Base-by-base conservation (phyloP, 306 rosid genomes). In the Chamaecrista fasciculata region DNA sequence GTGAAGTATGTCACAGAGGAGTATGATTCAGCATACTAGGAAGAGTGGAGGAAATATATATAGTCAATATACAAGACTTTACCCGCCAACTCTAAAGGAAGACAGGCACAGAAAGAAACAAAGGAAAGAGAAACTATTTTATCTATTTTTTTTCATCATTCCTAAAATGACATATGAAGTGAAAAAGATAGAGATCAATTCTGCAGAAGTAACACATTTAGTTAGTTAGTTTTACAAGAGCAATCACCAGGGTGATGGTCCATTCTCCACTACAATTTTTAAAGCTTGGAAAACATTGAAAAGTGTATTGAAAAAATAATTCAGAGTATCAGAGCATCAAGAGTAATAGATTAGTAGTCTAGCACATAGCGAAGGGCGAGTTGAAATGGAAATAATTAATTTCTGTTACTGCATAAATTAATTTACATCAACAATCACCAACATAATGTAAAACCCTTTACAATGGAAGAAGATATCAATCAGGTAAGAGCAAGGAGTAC, bases 401-500 rank as follows among this genome's bases (percentile, higher is more conserved):
- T 64, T 66, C 15, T 47, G 11, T 64, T 4, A 21, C 47, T 40
- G 42, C 6, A 25, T 8, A 12, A 62, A 40, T 76, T 40, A 44
- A 16, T 33, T 15, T 19, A 34, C 31, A 42, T 33, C 71, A 67
- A 37, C 36, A 56, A 60, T 65, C 10, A 64, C 39, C 66, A 59
- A 33, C 43, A 9, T 8, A 76, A 64, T 19, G 36, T 4, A 33
- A n/a, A n/a, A 33, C 36, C 6, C 36, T 33, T 33, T 36, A 51
- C 48, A 11, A 33, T 14, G 26, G 20, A 70, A 24, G 16, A 43
- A 79, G 57, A 44, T 40, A 70, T n/a, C 51, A 58, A 48, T n/a
- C 51, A 58, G 40, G 42, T 10, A 20, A 20, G 50, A 76, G 62
- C 29, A 44, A 66, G 3, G 61, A 73, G 62, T 74, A 94, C 99